Evolutionary conservation across 192 early-diverging fungal species (phyloP).

Genomic region (Coemansia sp.): DNA sequence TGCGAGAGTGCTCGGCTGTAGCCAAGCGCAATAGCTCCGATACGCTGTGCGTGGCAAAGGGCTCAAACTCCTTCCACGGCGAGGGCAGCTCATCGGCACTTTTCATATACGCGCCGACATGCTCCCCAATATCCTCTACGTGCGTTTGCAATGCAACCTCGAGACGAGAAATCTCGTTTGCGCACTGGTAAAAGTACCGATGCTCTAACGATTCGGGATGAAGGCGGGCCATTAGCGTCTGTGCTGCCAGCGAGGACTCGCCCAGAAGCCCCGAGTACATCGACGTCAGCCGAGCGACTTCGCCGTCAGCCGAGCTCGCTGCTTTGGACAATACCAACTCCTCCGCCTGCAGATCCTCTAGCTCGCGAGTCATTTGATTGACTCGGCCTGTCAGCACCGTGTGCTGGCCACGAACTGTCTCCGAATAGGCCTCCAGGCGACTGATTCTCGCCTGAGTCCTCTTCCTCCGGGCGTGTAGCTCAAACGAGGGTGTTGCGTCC

Average conservation of each 20-base stretch:
- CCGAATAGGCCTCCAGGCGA: constrained; percentile 13
- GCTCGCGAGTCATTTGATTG: constrained; percentile 29
- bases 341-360: constrained; percentile 27
- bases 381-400: constrained; percentile 17
- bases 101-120: constrained; percentile 5
- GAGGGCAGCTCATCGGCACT: constrained; percentile 25
- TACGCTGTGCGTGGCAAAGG: constrained; percentile 20
- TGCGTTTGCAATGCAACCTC: neutral
- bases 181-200: constrained; percentile 36
- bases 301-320: constrained; percentile 23
- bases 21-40: constrained; percentile 24
- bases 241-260: constrained; percentile 28
- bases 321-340: constrained; percentile 25
- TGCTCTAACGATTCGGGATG: neutral
- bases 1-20: constrained; percentile 15
- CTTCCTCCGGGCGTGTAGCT: constrained; percentile 12
- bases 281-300: constrained; percentile 28
- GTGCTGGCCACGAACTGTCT: constrained; percentile 20
- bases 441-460: constrained; percentile 2
- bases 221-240: constrained; percentile 16
- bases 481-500: constrained; percentile 16
- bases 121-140: constrained; percentile 9
- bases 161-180: constrained; percentile 13
- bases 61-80: constrained; percentile 49
- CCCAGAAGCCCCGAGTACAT: constrained; percentile 28